These are phyloP conservation scores for Euryodendron excelsum DNA, from an alignment of 148 eudicot species.

Conservation along the genomic window DNA sequence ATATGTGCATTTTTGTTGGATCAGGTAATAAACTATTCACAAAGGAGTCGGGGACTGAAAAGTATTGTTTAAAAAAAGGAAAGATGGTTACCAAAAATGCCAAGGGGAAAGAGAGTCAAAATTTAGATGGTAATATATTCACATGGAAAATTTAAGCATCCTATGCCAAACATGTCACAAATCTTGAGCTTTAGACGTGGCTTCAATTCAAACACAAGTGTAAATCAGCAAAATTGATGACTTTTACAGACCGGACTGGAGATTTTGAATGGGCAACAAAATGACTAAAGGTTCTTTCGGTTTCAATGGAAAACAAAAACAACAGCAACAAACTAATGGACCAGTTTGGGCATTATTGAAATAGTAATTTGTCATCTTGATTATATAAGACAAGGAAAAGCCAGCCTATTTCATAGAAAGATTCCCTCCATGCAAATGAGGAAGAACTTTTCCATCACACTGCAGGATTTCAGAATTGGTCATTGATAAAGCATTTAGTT, in stretches of 20 bases:
- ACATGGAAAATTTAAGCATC: neutral
- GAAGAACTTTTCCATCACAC: neutral
- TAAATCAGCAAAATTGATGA: neutral
- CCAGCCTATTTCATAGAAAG: neutral
- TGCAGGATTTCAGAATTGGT: neutral
- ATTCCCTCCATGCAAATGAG: neutral
- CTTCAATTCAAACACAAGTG: neutral
- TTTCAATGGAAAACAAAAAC: neutral
- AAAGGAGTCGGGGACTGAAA: neutral
- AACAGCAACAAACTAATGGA: no score
- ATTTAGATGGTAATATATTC: neutral
- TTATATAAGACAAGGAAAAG: neutral
- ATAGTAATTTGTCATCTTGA: neutral
- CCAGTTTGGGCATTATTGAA: neutral
- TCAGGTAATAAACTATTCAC: neutral
- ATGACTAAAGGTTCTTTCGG: neutral
- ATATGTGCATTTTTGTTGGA: neutral
- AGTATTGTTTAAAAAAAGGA: neutral
- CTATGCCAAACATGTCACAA: neutral
- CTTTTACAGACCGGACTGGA: neutral
- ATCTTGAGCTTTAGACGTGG: neutral
- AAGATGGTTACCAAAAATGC: neutral
- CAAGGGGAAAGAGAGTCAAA: neutral
- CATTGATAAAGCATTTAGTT: neutral
- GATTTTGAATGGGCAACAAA: neutral